Evolutionary conservation across 2,329 filamentous ascomycete genomes (phyloP), one percentile per base, ranked within the genome.

Genomic region (Colletotrichum orbiculare): DNA sequence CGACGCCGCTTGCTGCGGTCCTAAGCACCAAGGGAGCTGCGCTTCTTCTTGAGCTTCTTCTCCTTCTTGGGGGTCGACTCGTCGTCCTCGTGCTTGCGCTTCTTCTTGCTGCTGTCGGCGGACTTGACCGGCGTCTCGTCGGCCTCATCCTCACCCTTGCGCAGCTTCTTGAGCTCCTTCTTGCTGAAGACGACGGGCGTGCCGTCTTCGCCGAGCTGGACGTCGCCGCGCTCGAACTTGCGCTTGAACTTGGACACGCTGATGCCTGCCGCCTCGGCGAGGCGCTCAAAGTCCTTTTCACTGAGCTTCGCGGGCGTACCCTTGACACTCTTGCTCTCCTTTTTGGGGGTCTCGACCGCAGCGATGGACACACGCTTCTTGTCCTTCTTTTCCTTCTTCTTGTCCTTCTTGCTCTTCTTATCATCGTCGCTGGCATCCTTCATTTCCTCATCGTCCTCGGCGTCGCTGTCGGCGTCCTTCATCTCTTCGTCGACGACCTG

Each of bases 191-290:
- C 82, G 70, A 87, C 83, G 45, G 91, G 88, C 55, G 84, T 89
- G 62, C 91, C 91, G 67, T 91, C 86, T 11, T 81, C 79, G 70
- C 84, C 84, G 69, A 93, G 80, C 74, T 87, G 83, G 69, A 94
- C 90, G 73, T 93, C 90, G 42, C 91, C 91, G 67, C 89, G 86
- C 79, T 92, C 91, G 70, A 88, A 88, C 84, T 93, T 93, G 76
- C 89, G 85, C 83, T 91, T 89, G 81, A 93, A 94, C 80, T 92
- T 91, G 81, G 87, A 88, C 58, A 91, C 86, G 8, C 89, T 91
- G 64, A 94, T 82, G 67, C 90, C 91, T 8, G 89, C 87, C 69
- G 86, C 83, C 65, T 85, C 87, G 45, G 91, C 91, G 49, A 90
- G 76, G 48, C 83, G 82, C 75, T 85, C 83, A 71, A 82, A 87